Base-by-base conservation (phyloP, 805 yeast species). In the Priceomyces medius region DNA sequence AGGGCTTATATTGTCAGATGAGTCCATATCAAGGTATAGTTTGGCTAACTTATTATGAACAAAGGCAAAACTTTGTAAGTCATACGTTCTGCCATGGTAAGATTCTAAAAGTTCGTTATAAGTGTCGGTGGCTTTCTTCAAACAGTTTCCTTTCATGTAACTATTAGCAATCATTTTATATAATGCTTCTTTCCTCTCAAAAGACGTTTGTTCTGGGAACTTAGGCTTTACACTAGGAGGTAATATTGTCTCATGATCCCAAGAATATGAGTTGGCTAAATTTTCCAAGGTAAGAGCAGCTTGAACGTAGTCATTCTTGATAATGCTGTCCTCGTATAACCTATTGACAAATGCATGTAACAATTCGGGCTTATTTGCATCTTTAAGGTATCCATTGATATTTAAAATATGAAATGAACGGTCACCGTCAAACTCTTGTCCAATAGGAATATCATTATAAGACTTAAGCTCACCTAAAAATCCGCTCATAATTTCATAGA, bases 391-490 rank as follows among this genome's bases (percentile, higher is more conserved):
- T 31, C 88, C 82, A 47, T 86, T 78, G 53, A 88, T 81, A 53
- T 83, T 84, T 56, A 88, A 71, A 45, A 80, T 79, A 57, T 84
- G 85, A 76, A 85, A 84, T 4, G 89, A 82, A 54, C 96, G 73
- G 61, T 88, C 96, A 58, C 86, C 91, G 53, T 85, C 91, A 61
- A 85, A 89, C 54, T 88, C 95, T 31, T 81, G 81, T 14, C 89
- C 89, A 35, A 73, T 75, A 10, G 96, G 96, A 43, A 88, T 88
- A 43, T 77, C 75, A 51, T 77, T 77, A 51, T 85, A 76, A 53
- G 85, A 88, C 46, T 79, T 73, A 54, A 85, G 71, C 12, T 80
- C 78, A 40, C 73, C 79, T 43, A 87, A 63, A 61, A 86, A 85
- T 18, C 79, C 82, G 19, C 79, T 61, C 28, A 86, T 51, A 32